Base-by-base conservation (phyloP, 2,329 filamentous ascomycete species). In the Hymenotorrendiella dingleyae region DNA sequence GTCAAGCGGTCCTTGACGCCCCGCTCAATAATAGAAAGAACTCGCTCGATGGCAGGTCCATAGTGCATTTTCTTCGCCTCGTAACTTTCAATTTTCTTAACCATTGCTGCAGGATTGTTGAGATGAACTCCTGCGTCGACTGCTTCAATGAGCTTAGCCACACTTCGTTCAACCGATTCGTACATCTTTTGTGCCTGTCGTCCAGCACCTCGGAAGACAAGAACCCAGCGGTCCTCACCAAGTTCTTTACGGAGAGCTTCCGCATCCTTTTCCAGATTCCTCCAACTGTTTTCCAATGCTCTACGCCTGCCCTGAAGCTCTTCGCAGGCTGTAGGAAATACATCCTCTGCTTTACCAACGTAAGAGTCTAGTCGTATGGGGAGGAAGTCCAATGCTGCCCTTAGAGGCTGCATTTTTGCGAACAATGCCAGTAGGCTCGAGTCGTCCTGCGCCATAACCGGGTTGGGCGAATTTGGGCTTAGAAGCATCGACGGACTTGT, bases 31-130 rank as follows among this genome's bases (percentile, higher is more conserved):
- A 97, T 94, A 28, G 84, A 82, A 14, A 97, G 68, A 6, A 98
- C 88, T 30, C 90, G 79, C 61, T 93, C 87, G 60, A 98, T 94
- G 2, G 93, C 91, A 8, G 90, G 87, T 1, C 89, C 85, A 58
- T 97, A 98, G 62, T 97, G 91, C 46, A 80, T 80, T 64, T 91
- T 94, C 71, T 97, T 98, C 32, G 86, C 87, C 61, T 96, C 90
- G 62, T 95, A 98, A 55, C 77, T 94, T 63, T 95, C 89, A 30
- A 94, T 81, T 63, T 89, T 91, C 67, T 93, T 94, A 47, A 73
- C 71, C 66, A 93, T 75, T 2, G 72, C 70, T 5, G 81, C 70
- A 17, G 80, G 78, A 57, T 85, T 87, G 10, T 82, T 84, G 46
- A 88, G 66, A 51, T 93, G 84, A 56, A 84, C 73, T 6, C 82